These are phyloP conservation scores for Paraleonurus japonicus DNA, from an alignment of 257 asterid species.

Conservation along the genomic window DNA sequence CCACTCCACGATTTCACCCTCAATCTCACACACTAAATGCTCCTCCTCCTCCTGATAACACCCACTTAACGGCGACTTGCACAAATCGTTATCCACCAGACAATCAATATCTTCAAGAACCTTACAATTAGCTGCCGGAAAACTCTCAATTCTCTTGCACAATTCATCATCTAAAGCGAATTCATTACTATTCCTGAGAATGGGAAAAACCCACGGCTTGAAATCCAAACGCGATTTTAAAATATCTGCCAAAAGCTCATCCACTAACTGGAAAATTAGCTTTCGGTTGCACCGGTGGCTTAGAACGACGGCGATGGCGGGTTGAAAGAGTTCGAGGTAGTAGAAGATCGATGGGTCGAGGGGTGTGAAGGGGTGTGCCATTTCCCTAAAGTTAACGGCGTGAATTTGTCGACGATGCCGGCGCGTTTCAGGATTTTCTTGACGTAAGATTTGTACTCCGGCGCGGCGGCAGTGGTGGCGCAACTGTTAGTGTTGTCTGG, in stretches of 20 bases:
- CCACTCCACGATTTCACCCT: slow-evolving; percentile 53
- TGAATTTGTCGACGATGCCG: slow-evolving; percentile 35
- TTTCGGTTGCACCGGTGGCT: slow-evolving; percentile 54
- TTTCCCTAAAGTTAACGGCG: slow-evolving; percentile 45
- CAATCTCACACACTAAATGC: slow-evolving; percentile 52
- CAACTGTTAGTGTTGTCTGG: slow-evolving; percentile 40
- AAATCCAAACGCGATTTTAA: slow-evolving; percentile 35
- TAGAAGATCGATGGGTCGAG: slow-evolving; percentile 82
- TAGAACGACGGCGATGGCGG: slow-evolving; percentile 25
- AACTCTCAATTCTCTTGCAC: slow-evolving; percentile 42
- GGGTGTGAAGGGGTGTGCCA: slow-evolving; percentile 65
- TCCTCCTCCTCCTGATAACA: slow-evolving; percentile 48
- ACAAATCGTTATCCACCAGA: slow-evolving; percentile 48
- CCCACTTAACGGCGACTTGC: neutral
- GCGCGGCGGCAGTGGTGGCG: slow-evolving; percentile 30
- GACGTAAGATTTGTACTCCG: slow-evolving; percentile 46
- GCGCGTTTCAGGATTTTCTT: slow-evolving; percentile 63
- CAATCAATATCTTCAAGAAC: slow-evolving; percentile 74
- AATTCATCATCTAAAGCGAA: slow-evolving; percentile 31
- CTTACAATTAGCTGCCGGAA: slow-evolving; percentile 56
- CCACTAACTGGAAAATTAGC: slow-evolving; percentile 68
- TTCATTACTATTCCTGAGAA: neutral
- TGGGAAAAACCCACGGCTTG: slow-evolving; percentile 16
- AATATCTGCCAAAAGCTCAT: slow-evolving; percentile 55
- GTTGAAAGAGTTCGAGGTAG: slow-evolving; percentile 68